Conservation (phyloP, 2,329 filamentous ascomycete genomes). For the Knufia petricola region DNA sequence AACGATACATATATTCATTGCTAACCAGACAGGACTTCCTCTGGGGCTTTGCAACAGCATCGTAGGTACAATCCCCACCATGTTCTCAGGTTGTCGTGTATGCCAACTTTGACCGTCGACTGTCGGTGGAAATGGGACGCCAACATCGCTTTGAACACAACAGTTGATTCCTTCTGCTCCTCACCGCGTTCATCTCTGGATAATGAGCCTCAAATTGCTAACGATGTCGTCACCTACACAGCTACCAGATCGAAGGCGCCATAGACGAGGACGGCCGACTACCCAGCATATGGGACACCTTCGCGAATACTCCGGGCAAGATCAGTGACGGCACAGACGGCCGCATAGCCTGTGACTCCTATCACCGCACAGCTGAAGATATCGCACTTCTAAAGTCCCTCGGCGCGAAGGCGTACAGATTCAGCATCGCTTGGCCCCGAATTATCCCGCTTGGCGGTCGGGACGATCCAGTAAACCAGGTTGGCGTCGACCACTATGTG, state of each 20-base stretch:
- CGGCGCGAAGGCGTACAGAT: constrained; percentile 67
- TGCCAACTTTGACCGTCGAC: background rate
- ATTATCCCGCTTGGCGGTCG: constrained; percentile 80
- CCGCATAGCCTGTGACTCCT: constrained; percentile 74
- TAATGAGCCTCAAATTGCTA: background rate
- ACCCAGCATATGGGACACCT: constrained; percentile 84
- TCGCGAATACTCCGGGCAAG: constrained; percentile 70
- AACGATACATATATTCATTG: background rate
- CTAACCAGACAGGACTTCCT: constrained; percentile 57
- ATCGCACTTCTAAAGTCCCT: constrained; percentile 66
- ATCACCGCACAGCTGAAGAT: constrained; percentile 68
- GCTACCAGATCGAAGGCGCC: constrained; percentile 81
- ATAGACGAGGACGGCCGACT: constrained; percentile 65
- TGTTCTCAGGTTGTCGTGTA: too few relatives aligned
- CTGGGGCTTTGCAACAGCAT: constrained; percentile 72
- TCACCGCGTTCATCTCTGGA: background rate
- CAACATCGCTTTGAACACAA: background rate
- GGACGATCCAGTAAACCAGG: constrained; percentile 69
- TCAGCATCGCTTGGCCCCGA: constrained; percentile 74
- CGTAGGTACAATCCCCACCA: constrained; percentile 40
- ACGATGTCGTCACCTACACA: constrained; percentile 29
- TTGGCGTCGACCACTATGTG: constrained; percentile 67
- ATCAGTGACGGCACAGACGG: constrained; percentile 70
- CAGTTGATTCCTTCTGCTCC: background rate
- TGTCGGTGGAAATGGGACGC: background rate